Percentiles rank a stretch among this genome's conserved stretches.
Evolutionary conservation across 2,329 filamentous ascomycete species (phyloP).

Genomic region (Myriangium duriaei): DNA sequence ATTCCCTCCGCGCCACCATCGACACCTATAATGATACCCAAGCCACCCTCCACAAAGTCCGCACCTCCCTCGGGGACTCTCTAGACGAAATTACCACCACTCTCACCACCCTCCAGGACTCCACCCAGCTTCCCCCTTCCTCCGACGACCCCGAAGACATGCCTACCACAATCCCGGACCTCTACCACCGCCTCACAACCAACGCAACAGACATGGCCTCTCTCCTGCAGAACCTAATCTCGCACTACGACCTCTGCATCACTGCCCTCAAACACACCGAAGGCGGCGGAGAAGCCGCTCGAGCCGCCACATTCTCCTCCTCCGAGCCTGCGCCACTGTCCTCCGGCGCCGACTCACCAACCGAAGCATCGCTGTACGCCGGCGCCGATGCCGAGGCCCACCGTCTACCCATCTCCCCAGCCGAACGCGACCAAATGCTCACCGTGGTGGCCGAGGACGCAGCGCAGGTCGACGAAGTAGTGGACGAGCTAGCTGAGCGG

Average conservation of each 20-base stretch:
- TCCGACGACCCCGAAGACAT: too few species aligned
- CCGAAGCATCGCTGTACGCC: conserved; percentile 52
- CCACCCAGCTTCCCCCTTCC: conserved; percentile 22
- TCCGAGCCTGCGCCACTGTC: background rate
- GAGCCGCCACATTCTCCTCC: conserved; percentile 17
- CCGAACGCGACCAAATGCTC: conserved; percentile 73
- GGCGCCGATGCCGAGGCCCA: conserved; percentile 32
- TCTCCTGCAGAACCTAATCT: conserved; percentile 65
- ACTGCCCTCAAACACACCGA: conserved; percentile 85
- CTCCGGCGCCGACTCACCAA: conserved; percentile 34
- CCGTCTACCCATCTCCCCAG: conserved; percentile 50
- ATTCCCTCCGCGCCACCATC: conserved; percentile 58
- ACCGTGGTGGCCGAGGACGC: conserved; percentile 63
- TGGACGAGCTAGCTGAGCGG: conserved; percentile 58
- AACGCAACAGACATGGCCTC: conserved; percentile 75
- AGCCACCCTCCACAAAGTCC: conserved; percentile 40
- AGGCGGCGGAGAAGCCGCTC: conserved; percentile 37
- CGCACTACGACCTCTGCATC: conserved; percentile 87
- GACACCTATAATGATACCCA: conserved; percentile 58
- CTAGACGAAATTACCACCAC: conserved; percentile 42
- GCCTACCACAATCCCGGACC: conserved; percentile 33
- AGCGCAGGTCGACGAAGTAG: conserved; percentile 48
- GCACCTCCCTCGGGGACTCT: conserved; percentile 60
- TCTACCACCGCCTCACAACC: conserved; percentile 47
- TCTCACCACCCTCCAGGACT: conserved; percentile 9